phyloP scores from a whole-genome alignment of 2,329 filamentous ascomycete genomes.

The Colletotrichum echinochloae region DNA sequence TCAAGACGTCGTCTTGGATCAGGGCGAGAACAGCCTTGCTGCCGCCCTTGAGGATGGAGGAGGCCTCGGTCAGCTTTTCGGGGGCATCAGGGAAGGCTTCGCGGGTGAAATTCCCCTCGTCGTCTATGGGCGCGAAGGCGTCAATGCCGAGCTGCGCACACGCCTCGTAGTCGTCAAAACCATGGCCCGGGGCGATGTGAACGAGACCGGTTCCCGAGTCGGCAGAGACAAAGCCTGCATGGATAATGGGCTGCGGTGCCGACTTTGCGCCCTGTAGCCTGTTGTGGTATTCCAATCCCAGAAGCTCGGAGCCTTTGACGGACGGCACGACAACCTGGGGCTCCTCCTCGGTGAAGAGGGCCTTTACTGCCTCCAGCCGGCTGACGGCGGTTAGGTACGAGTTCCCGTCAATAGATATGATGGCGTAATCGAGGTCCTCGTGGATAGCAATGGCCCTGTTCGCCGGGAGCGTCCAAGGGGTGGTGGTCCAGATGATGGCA shows the following conservation, averaged over 20 bases:
- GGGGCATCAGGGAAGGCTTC: conserved; percentile 81
- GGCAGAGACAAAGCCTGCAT: conserved; percentile 89
- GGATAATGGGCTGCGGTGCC: conserved; percentile 75
- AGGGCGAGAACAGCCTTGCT: conserved; percentile 77
- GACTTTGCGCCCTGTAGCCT: conserved; percentile 72
- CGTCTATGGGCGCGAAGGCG: conserved; percentile 85
- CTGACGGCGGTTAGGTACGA: conserved; percentile 79
- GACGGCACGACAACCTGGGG: conserved; percentile 63
- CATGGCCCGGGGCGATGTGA: conserved; percentile 93
- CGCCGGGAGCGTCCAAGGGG: conserved; percentile 95
- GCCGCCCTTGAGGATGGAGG: conserved; percentile 78
- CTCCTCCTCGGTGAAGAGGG: conserved; percentile 60
- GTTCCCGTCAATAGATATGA: conserved; percentile 69
- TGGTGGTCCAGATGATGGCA: conserved; percentile 98
- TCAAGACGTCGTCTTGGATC: conserved; percentile 74
- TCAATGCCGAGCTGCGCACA: conserved; percentile 78
- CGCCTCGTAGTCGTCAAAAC: conserved; percentile 93
- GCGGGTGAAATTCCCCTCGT: conserved; percentile 82
- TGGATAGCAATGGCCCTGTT: conserved; percentile 91
- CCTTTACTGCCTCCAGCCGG: conserved; percentile 71
- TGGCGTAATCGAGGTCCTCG: conserved; percentile 76
- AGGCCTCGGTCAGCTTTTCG: conserved; percentile 71
- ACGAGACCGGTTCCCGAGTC: conserved; percentile 96
- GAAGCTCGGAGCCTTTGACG: conserved; percentile 74
- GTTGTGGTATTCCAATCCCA: conserved; percentile 76